Evolutionary conservation across 202 grass and related monocot genomes (phyloP).

Genomic region (Musa balbisiana): DNA sequence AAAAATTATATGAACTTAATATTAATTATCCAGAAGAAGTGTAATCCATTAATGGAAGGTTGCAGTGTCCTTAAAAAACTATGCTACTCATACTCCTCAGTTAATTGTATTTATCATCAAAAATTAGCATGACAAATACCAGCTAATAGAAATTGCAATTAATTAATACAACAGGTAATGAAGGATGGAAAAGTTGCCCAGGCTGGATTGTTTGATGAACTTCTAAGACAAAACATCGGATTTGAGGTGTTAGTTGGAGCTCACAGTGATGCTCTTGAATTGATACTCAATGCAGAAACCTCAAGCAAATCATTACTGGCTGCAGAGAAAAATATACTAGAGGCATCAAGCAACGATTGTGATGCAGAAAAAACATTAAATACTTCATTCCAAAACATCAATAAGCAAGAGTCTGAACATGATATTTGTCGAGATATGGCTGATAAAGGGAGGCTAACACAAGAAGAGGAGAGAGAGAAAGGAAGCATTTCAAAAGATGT

Average conservation of each 20-base stretch:
- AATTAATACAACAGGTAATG: slow-evolving; percentile 66
- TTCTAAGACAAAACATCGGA: slow-evolving; percentile 76
- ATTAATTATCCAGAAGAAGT: neutral
- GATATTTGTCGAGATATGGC: slow-evolving; percentile 51
- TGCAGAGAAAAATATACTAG: slow-evolving; percentile 24
- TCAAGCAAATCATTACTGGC: slow-evolving; percentile 56
- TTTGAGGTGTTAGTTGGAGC: slow-evolving; percentile 93
- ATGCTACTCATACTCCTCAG: neutral
- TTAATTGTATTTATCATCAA: neutral
- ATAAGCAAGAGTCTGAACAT: slow-evolving; percentile 71
- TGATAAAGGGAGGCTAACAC: slow-evolving; percentile 74
- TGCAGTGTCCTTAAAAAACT: neutral
- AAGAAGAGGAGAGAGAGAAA: slow-evolving; percentile 92
- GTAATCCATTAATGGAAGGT: neutral
- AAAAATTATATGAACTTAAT: neutral
- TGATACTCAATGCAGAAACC: slow-evolving; percentile 67
- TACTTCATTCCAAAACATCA: slow-evolving; percentile 54
- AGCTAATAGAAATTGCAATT: slow-evolving; percentile 5
- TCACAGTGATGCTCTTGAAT: slow-evolving; percentile 82
- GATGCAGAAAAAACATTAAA: slow-evolving; percentile 35
- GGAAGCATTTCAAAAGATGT: slow-evolving; percentile 80
- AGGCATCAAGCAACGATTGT: slow-evolving; percentile 35
- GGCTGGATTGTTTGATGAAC: slow-evolving; percentile 75
- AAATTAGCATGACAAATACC: neutral
- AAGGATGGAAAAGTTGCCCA: slow-evolving; percentile 76